Conservation (phyloP, 352 stramenopile species). For the Globisporangium viniferum region DNA sequence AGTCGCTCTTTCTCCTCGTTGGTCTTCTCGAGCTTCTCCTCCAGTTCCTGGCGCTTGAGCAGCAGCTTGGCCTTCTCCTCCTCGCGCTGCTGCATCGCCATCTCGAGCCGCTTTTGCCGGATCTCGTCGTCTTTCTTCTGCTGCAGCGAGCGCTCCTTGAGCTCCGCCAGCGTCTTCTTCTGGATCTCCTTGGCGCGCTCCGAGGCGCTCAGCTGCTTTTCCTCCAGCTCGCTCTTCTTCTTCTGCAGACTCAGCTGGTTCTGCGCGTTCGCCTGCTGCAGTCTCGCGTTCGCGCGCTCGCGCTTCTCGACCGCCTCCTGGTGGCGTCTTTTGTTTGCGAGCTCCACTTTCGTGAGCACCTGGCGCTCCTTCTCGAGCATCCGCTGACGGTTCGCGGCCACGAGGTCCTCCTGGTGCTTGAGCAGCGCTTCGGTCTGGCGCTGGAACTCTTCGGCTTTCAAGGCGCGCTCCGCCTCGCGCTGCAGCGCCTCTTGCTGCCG, state of each 20-base stretch:
- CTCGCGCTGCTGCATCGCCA: conserved; percentile 38
- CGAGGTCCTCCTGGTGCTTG: conserved; percentile 57
- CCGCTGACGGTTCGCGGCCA: conserved; percentile 38
- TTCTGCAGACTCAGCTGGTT: conserved; percentile 58
- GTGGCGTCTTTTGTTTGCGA: conserved; percentile 40
- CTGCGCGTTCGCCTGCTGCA: conserved; percentile 53
- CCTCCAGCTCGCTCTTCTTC: conserved; percentile 61
- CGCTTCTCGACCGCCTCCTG: conserved; percentile 52
- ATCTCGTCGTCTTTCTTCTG: conserved; percentile 68
- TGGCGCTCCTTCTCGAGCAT: conserved; percentile 70
- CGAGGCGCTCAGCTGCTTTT: conserved; percentile 47
- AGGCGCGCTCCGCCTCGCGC: conserved; percentile 48
- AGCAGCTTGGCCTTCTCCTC: conserved; percentile 35
- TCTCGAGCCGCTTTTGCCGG: conserved; percentile 60
- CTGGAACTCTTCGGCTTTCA: conserved; percentile 71
- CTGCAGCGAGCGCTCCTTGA: conserved; percentile 55
- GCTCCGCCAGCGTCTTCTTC: conserved; percentile 45
- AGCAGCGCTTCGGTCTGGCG: conserved; percentile 61
- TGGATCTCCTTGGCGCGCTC: conserved; percentile 63
- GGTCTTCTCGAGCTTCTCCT: conserved; percentile 39
- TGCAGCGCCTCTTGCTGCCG: conserved; percentile 42
- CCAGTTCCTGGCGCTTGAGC: conserved; percentile 38
- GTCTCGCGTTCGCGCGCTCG: conserved; percentile 45
- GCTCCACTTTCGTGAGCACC: conserved; percentile 59
- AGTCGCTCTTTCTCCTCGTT: conserved; percentile 43